These are phyloP conservation scores for Jimgerdemannia lactiflua DNA, from an alignment of 192 early-diverging fungal species.

Conservation along the genomic window DNA sequence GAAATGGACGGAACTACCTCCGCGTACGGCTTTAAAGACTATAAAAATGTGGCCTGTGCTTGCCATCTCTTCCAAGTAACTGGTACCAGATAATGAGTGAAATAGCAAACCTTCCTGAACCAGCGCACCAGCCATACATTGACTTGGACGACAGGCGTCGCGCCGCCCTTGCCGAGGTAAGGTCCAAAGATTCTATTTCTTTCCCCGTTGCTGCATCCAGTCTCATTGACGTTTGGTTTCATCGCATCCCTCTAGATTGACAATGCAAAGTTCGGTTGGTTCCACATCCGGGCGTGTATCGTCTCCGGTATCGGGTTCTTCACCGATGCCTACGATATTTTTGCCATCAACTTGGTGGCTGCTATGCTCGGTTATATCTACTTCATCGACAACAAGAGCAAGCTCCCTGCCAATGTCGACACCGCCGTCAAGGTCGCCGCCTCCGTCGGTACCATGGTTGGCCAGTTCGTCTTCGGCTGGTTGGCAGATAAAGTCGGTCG, in stretches of 20 bases:
- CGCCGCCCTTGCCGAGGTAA: constrained; percentile 28
- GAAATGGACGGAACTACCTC: no score
- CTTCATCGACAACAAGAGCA: constrained; percentile 35
- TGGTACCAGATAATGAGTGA: no score
- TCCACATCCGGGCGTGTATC: constrained; percentile 70
- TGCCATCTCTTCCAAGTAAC: no score
- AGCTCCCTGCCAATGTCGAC: constrained; percentile 66
- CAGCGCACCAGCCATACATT: background rate
- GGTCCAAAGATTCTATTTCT: background rate
- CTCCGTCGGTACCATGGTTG: constrained; percentile 87
- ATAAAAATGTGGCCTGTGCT: no score
- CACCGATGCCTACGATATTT: constrained; percentile 94
- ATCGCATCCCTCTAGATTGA: constrained; percentile 42
- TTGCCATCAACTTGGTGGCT: constrained; percentile 86
- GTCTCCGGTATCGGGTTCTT: constrained; percentile 83
- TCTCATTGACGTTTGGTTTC: background rate
- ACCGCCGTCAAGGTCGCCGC: constrained; percentile 85
- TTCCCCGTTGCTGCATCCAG: background rate
- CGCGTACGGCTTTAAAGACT: no score
- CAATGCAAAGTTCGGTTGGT: constrained; percentile 74
- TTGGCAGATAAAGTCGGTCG: constrained; percentile 89
- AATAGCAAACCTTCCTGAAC: no score
- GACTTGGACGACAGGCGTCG: constrained; percentile 29
- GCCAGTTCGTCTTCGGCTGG: constrained; percentile 82
- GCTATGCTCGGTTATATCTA: constrained; percentile 79